phyloP scores from a whole-genome alignment of 2,329 filamentous ascomycete genomes.

The Arthrobotrys sphaeroides region DNA sequence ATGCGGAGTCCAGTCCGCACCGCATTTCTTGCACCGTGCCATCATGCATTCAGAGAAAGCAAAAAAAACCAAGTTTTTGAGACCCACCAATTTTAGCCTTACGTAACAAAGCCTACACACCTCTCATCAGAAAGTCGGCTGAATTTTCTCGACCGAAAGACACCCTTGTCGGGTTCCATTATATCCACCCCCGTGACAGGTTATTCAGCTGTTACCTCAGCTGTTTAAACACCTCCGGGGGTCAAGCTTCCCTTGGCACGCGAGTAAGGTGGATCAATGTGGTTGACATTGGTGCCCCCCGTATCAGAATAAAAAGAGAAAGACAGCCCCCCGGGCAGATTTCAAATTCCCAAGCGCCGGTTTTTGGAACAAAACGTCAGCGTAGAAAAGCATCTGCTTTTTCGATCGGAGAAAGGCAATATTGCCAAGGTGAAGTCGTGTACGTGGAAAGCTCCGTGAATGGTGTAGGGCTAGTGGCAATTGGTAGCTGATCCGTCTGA shows the following conservation, averaged over 20 bases:
- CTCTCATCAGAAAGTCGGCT: not conserved
- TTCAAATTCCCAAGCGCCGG: conserved; percentile 23
- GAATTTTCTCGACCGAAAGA: conserved; percentile 46
- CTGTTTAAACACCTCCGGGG: conserved; percentile 7
- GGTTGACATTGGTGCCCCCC: too few relatives aligned
- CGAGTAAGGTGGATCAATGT: not conserved
- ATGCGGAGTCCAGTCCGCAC: conserved; percentile 1
- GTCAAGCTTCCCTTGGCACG: conserved; percentile 51
- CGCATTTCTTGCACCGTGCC: conserved; percentile 11
- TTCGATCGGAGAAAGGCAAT: too few relatives aligned
- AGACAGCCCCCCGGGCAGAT: not conserved
- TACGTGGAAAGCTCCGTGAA: conserved; percentile 15
- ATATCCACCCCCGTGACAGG: conserved; percentile 28
- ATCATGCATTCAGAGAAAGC: conserved; percentile 18
- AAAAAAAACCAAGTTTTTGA: not conserved
- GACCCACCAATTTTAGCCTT: conserved; percentile 32
- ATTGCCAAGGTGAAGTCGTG: too few relatives aligned
- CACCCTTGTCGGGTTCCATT: too few relatives aligned
- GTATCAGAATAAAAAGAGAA: not conserved
- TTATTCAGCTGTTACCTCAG: conserved; percentile 53
- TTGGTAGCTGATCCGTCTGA: not conserved
- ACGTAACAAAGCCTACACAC: conserved; percentile 53
- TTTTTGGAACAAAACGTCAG: conserved; percentile 11
- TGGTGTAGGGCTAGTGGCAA: not conserved
- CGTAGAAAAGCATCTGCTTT: not conserved